Conservation (phyloP, 192 early-diverging fungal species). For the Podila horticola region DNA sequence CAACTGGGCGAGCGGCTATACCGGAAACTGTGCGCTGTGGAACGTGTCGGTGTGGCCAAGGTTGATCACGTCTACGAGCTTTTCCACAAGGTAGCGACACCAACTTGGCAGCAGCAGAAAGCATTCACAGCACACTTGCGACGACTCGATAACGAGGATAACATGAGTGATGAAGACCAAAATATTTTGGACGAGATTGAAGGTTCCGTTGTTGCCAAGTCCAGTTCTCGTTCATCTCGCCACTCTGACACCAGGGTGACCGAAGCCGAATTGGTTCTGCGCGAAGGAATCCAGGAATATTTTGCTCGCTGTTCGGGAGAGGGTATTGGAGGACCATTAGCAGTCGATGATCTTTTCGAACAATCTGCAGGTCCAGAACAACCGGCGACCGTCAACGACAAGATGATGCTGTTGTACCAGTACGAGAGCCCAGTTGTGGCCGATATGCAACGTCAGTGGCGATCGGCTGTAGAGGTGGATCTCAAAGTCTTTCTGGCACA, state of each 20-base stretch:
- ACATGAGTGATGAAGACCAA: constrained; percentile 2
- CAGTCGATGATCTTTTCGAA: background rate
- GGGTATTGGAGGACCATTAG: constrained; percentile 35
- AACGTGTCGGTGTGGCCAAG: constrained; percentile 47
- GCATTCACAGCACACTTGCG: constrained; percentile 6
- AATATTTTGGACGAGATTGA: constrained; percentile 24
- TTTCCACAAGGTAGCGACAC: constrained; percentile 32
- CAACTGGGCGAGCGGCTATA: constrained; percentile 31
- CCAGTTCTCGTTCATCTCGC: background rate
- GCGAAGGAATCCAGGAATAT: constrained; percentile 33
- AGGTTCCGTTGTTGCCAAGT: background rate
- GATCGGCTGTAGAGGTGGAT: constrained; percentile 42
- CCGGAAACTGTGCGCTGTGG: constrained; percentile 44
- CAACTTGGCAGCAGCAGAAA: constrained; percentile 43
- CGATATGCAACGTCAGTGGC: constrained; percentile 33
- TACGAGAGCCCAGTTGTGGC: constrained; percentile 31
- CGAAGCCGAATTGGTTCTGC: constrained; percentile 29
- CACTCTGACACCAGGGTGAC: constrained; percentile 2
- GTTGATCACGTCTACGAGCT: constrained; percentile 45
- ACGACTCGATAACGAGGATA: constrained; percentile 1
- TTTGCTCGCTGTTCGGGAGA: constrained; percentile 37
- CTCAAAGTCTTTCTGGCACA: constrained; percentile 44
- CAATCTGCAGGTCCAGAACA: background rate
- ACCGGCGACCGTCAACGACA: constrained; percentile 5
- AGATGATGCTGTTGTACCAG: constrained; percentile 28